Evolutionary conservation across 441 rosid genomes (phyloP).

Genomic region (Theobroma grandiflorum): DNA sequence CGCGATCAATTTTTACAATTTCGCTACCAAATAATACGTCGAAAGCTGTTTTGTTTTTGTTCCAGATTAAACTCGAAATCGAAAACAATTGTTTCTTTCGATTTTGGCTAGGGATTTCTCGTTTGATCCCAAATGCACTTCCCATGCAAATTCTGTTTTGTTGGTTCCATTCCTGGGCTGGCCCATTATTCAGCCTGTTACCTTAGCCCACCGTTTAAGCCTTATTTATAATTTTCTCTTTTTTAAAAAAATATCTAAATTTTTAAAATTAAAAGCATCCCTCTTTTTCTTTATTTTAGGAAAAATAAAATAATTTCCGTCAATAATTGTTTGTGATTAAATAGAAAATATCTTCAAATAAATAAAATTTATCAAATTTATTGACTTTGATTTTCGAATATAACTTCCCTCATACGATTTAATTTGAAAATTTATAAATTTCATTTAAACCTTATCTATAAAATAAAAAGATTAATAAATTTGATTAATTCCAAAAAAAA

Average conservation of each 20-base stretch:
- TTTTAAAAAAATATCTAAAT: not conserved
- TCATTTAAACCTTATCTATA: too few relatives aligned
- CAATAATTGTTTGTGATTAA: too few relatives aligned
- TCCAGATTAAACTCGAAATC: not conserved
- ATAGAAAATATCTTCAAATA: too few relatives aligned
- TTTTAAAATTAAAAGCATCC: too few relatives aligned
- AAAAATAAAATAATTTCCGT: too few relatives aligned
- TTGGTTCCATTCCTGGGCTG: not conserved
- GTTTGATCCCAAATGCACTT: not conserved
- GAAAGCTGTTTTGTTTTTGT: not conserved
- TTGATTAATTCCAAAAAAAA: too few relatives aligned
- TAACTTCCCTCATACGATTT: too few relatives aligned
- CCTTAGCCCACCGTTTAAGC: not conserved
- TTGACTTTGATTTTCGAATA: too few relatives aligned
- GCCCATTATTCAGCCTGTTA: not conserved
- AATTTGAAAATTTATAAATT: too few relatives aligned
- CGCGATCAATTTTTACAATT: not conserved
- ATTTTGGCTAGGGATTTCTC: slow-evolving; percentile 22
- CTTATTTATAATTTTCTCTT: not conserved
- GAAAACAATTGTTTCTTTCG: not conserved
- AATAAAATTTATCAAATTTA: too few relatives aligned
- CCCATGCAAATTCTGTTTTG: not conserved
- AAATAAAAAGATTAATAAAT: too few relatives aligned
- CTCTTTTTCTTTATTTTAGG: too few relatives aligned
- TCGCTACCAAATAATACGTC: not conserved